These are phyloP conservation scores for Mycena galericulata DNA, from an alignment of 768 basidiomycete species.

Conservation along the genomic window DNA sequence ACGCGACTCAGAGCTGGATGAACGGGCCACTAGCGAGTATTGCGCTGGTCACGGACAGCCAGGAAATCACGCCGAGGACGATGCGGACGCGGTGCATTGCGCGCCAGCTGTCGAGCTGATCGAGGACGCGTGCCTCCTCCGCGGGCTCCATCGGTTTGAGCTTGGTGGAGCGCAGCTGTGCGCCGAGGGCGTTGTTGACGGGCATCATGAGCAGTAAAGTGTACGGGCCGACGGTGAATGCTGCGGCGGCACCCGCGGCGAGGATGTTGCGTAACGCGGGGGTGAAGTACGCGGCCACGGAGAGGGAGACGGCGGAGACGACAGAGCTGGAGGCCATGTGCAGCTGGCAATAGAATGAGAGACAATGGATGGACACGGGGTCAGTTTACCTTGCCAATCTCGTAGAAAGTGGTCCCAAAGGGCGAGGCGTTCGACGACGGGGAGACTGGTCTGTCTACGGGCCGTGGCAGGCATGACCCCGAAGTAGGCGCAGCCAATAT, in stretches of 20 bases:
- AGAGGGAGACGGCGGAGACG: constrained; percentile 1
- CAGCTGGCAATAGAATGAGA: neutral
- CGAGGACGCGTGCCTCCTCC: constrained; percentile 1
- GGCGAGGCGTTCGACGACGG: neutral
- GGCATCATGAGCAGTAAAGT: constrained; percentile 3
- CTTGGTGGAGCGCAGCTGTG: neutral
- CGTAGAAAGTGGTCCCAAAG: constrained; percentile 6
- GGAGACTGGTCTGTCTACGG: constrained; percentile 4
- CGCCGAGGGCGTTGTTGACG: constrained; percentile 9
- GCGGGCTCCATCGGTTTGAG: constrained; percentile 5
- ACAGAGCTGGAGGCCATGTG: constrained; percentile 4
- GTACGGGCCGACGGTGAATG: neutral
- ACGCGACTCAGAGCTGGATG: neutral
- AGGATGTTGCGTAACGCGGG: constrained; percentile 7
- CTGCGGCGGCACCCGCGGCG: constrained; percentile 2
- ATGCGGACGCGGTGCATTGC: constrained; percentile 5
- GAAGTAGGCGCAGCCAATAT: neutral
- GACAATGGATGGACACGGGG: neutral
- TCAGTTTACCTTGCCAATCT: neutral
- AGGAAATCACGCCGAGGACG: neutral
- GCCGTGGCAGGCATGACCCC: constrained; percentile 26
- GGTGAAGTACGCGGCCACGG: neutral
- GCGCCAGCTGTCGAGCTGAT: constrained; percentile 16
- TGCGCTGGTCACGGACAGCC: neutral
- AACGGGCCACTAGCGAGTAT: constrained; percentile 12